Conservation (phyloP, 2,329 filamentous ascomycete genomes). For the Fusarium bactridioides region DNA sequence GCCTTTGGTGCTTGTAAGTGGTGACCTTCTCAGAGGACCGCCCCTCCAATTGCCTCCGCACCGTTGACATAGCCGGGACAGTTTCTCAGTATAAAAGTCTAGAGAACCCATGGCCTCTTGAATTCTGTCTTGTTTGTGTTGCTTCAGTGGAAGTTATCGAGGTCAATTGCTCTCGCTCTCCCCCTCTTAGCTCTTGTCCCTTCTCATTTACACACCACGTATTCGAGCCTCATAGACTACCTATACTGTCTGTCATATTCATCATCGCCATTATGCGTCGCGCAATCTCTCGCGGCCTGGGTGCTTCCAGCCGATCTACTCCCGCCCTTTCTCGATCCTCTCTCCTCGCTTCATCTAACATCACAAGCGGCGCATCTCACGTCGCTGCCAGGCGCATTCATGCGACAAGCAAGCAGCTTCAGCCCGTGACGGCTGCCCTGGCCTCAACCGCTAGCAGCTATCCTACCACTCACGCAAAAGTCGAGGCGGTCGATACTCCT, state of each 20-base stretch:
- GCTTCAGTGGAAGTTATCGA: constrained; percentile 20
- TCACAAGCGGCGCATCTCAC: constrained; percentile 46
- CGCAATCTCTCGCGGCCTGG: constrained; percentile 51
- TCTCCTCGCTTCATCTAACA: constrained; percentile 47
- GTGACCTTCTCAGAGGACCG: constrained; percentile 2
- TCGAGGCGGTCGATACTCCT: constrained; percentile 73
- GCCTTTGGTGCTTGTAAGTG: constrained; percentile 6
- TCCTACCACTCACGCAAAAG: constrained; percentile 76
- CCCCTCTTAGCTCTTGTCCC: not conserved
- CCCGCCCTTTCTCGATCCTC: constrained; percentile 40
- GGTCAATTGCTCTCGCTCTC: constrained; percentile 4
- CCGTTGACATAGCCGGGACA: constrained; percentile 17
- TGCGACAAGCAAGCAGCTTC: constrained; percentile 64
- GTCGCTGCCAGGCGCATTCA: constrained; percentile 62
- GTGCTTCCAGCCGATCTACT: constrained; percentile 46
- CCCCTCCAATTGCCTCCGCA: constrained; percentile 29
- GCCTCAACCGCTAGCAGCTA: constrained; percentile 67
- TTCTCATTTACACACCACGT: not conserved
- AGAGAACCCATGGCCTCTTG: constrained; percentile 13
- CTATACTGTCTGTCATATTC: not conserved
- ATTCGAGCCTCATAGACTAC: not conserved
- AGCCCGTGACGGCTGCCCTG: constrained; percentile 57
- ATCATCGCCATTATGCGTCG: constrained; percentile 53
- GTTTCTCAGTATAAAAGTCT: constrained; percentile 27
- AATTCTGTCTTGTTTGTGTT: constrained; percentile 2